Percentiles rank a stretch among this genome's conserved stretches.
phyloP scores from a whole-genome alignment of 495 filamentous ascomycete species.

The Aspergillus coremiiformis region DNA sequence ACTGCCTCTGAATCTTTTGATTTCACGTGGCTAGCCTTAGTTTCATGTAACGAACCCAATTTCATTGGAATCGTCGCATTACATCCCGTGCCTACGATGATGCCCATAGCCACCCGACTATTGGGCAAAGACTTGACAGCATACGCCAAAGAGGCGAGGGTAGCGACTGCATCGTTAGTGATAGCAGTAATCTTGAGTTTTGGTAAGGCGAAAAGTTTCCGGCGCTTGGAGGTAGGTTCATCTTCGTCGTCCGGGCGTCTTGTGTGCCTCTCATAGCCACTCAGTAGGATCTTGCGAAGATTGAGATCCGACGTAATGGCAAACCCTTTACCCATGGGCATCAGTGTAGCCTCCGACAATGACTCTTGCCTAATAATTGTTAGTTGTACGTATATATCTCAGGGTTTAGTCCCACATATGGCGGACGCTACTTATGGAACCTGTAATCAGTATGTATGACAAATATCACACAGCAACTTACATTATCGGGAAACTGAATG shows the following conservation, averaged over 20 bases:
- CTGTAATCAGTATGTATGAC: neutral
- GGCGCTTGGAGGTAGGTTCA: constrained; percentile 38
- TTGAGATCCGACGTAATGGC: constrained; percentile 66
- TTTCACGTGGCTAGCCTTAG: constrained; percentile 46
- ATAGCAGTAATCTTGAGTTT: constrained; percentile 66
- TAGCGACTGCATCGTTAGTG: constrained; percentile 75
- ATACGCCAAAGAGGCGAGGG: constrained; percentile 69
- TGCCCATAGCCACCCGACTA: constrained; percentile 67
- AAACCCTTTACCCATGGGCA: constrained; percentile 87
- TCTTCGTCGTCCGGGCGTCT: constrained; percentile 38
- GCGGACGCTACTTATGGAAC: neutral
- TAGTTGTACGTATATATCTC: constrained; percentile 11
- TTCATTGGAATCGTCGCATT: constrained; percentile 76
- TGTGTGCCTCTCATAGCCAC: constrained; percentile 59
- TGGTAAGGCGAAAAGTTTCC: constrained; percentile 50
- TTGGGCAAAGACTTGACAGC: constrained; percentile 53
- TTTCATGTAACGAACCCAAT: constrained; percentile 53
- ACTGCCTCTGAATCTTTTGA: constrained; percentile 38
- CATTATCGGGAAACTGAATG: constrained; percentile 84
- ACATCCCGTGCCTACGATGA: constrained; percentile 77
- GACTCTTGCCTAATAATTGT: constrained; percentile 55
- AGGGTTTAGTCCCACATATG: neutral
- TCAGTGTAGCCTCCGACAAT: constrained; percentile 66
- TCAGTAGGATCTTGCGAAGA: constrained; percentile 58
- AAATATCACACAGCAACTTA: constrained; percentile 28